Evolutionary conservation across 805 yeast species (phyloP).

Genomic region (Pichia kluyveri): DNA sequence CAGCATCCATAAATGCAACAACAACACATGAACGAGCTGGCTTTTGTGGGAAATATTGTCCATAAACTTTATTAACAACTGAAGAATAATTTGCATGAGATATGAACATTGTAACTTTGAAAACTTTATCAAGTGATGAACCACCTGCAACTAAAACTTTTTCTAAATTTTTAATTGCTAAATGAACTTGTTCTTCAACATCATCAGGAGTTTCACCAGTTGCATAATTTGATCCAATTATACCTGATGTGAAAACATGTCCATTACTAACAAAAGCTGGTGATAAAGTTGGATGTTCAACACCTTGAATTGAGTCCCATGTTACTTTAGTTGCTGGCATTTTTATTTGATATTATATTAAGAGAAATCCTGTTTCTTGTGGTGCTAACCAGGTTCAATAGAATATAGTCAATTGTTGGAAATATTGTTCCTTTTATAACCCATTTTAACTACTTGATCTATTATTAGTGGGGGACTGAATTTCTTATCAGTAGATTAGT

Average conservation of each 20-base stretch:
- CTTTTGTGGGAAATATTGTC: constrained; percentile 33
- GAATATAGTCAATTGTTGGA: no score
- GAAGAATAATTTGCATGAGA: constrained; percentile 32
- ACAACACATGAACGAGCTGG: constrained; percentile 48
- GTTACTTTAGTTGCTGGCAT: constrained; percentile 1
- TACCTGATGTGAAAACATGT: constrained; percentile 19
- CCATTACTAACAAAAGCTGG: constrained; percentile 8
- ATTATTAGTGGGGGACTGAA: not conserved
- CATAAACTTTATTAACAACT: constrained; percentile 37
- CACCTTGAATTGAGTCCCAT: constrained; percentile 2
- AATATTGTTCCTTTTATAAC: no score
- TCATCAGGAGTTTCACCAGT: constrained; percentile 31
- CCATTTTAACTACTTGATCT: no score
- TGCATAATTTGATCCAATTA: constrained; percentile 15
- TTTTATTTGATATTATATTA: not conserved
- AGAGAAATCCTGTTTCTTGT: no score
- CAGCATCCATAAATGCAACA: constrained; percentile 40
- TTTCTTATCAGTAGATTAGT: not conserved
- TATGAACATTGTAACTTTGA: constrained; percentile 41
- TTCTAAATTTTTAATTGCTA: constrained; percentile 35
- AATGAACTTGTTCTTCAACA: constrained; percentile 35
- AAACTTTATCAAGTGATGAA: constrained; percentile 33
- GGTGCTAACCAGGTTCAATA: no score
- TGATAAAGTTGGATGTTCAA: constrained; percentile 3
- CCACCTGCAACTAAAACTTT: constrained; percentile 34